These are phyloP conservation scores for Cladophialophora immunda DNA, from an alignment of 2,329 filamentous ascomycete genomes.

Conservation along the genomic window DNA sequence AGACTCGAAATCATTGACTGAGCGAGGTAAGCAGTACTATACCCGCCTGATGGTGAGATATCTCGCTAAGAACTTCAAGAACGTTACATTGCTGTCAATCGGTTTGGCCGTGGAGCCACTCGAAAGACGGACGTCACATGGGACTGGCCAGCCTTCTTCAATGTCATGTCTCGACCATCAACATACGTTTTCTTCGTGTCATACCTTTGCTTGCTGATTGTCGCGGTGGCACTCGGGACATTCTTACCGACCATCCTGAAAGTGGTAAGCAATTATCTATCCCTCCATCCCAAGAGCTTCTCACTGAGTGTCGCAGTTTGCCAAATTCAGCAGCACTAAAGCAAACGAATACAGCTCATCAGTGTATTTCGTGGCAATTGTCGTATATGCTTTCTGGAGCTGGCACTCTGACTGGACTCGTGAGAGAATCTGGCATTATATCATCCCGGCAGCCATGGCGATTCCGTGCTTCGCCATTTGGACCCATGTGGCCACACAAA, in stretches of 20 bases:
- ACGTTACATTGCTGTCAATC: conserved; percentile 39
- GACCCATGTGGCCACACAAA: conserved; percentile 38
- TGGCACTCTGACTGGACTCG: conserved; percentile 41
- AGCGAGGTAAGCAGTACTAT: conserved; percentile 28
- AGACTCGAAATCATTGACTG: conserved; percentile 34
- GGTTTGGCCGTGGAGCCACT: conserved; percentile 38
- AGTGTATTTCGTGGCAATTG: conserved; percentile 38
- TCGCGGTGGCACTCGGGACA: conserved; percentile 39
- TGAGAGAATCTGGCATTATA: conserved; percentile 42
- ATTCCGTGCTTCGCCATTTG: conserved; percentile 42
- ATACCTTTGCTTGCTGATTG: conserved; percentile 38
- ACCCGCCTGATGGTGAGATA: neutral
- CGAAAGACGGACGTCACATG: conserved; percentile 38
- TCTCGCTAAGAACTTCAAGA: conserved; percentile 22
- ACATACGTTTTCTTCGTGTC: conserved; percentile 40
- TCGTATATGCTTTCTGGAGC: conserved; percentile 36
- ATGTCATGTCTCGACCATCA: conserved; percentile 39
- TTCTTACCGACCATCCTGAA: conserved; percentile 40
- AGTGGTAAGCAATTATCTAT: conserved; percentile 20
- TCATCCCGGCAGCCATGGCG: conserved; percentile 34
- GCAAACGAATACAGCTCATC: conserved; percentile 40
- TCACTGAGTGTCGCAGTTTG: conserved; percentile 30
- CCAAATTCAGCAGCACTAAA: conserved; percentile 35
- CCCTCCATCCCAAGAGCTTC: neutral
- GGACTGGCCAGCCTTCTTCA: conserved; percentile 36